phyloP scores from a whole-genome alignment of 345 rosid species.

The Syzygium jambos region DNA sequence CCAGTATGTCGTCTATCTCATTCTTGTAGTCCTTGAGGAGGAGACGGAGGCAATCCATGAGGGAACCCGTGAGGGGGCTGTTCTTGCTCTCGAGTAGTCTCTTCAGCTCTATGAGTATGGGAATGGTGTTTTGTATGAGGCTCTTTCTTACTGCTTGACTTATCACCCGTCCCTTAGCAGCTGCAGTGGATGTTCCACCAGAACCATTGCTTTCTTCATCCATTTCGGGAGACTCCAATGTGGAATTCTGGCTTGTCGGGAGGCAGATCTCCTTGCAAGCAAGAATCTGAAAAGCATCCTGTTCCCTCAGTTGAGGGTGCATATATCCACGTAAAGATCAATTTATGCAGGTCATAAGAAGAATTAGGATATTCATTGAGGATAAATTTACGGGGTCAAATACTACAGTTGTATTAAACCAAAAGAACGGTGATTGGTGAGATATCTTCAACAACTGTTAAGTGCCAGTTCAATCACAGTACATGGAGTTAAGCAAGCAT shows the following conservation, averaged over 20 bases:
- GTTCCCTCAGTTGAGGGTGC: constrained; percentile 4
- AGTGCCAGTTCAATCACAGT: background rate
- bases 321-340: background rate
- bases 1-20: constrained; percentile 84
- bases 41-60: constrained; percentile 83
- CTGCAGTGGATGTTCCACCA: constrained; percentile 37
- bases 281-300: constrained; percentile 88
- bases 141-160: constrained; percentile 88
- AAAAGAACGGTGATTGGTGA: background rate
- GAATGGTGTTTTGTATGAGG: constrained; percentile 86
- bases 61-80: constrained; percentile 84
- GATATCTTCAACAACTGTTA: background rate
- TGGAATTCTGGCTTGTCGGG: constrained; percentile 41
- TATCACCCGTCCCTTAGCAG: constrained; percentile 74
- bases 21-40: constrained; percentile 90
- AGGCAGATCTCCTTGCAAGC: constrained; percentile 83
- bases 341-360: background rate
- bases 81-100: constrained; percentile 81
- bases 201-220: constrained; percentile 44
- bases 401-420: background rate
- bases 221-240: constrained; percentile 44
- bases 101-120: constrained; percentile 90
- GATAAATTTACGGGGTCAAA: background rate
- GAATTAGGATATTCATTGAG: background rate
- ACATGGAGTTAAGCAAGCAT: background rate